Base-by-base conservation (phyloP, 768 basidiomycete genomes). In the Russula griseocarnosa region DNA sequence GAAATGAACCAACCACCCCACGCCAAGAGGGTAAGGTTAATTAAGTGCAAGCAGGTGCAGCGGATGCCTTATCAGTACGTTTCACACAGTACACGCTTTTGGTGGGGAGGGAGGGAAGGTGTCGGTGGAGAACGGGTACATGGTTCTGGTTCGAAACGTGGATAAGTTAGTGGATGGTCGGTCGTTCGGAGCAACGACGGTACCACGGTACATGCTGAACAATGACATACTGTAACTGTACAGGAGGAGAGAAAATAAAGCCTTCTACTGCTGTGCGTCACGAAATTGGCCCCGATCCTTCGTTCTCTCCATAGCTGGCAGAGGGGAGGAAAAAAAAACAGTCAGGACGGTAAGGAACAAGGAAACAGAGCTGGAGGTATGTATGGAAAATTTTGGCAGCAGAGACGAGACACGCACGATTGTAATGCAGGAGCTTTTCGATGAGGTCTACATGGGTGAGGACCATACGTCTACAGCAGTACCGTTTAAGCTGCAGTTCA, bases 391-490 rank as follows among this genome's bases (percentile, higher is more conserved):
- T 8, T 22, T 49, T 32, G 30, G 9, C 5, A 18, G 11, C 6
- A 34, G 26, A 8, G 26, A 5, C 32, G 6, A 24, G 36, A 44
- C 51, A 79, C 89, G 69, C 57, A 97, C 94, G 94, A 75, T 95
- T 96, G 74, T 96, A 98, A 71, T 96, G 93, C 26, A 98, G 79
- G 20, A 98, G 82, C 76, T 98, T 98, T 77, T 98, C 96, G 69
- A 98, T 98, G 67, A 98, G 81, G 76, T 98, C 96, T 61, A 98
- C 96, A 74, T 98, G 96, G 0, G 96, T 98, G 59, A 98, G 78
- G 6, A 98, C 92, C 96, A 98, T 98, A 53, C 96, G 84, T 52
- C 95, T 82, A 76, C 96, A 98, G 76, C 96, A 98, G 72, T 98
- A 98, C 60, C 96, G 79, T 75, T 92, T 95, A 51, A 98, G 77